Base-by-base conservation (phyloP, 345 rosid genomes). In the Citrus reticulata region DNA sequence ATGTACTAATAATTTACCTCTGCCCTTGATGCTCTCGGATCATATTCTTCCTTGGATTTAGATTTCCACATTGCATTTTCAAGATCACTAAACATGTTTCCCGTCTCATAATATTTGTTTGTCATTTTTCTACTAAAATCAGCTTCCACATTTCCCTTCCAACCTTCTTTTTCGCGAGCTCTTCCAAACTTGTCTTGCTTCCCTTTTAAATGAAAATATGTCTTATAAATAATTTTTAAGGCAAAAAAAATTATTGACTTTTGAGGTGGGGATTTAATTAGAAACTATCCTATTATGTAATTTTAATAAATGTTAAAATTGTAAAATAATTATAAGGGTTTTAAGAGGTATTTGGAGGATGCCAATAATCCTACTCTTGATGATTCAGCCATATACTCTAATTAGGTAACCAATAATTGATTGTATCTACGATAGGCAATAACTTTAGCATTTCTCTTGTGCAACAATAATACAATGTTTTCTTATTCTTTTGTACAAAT, bases 31-130 rank as follows among this genome's bases (percentile, higher is more conserved):
- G 32, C 49, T 75, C 81, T 80, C 6, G 77, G 63, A 77, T 83
- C 84, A 73, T 20, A 58, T 64, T 84, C 85, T 76, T 86, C 87
- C 49, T 84, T 91, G 6, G 78, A 63, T 77, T 89, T 90, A 13
- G 92, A 88, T 75, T 88, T 89, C 91, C 87, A 91, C 98, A 91
- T 93, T 80, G 90, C 85, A 84, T 80, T 87, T 78, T 92, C 97
- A 60, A 93, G 90, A 79, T 92, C 96, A 73, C 91, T 88, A 68
- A 92, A 77, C 86, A 80, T 86, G 83, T 88, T 83, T 29, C 88
- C 96, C 9, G 81, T 70, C 78, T 86, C 90, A 61, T 89, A 88
- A 83, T 79, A 86, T 81, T 83, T 84, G 65, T 80, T 83, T 24
- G 72, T 83, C 77, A 72, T 78, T 60, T 82, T 68, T 54, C 78